Conservation (phyloP, 2,329 filamentous ascomycete species). For the Colletotrichum destructivum region DNA sequence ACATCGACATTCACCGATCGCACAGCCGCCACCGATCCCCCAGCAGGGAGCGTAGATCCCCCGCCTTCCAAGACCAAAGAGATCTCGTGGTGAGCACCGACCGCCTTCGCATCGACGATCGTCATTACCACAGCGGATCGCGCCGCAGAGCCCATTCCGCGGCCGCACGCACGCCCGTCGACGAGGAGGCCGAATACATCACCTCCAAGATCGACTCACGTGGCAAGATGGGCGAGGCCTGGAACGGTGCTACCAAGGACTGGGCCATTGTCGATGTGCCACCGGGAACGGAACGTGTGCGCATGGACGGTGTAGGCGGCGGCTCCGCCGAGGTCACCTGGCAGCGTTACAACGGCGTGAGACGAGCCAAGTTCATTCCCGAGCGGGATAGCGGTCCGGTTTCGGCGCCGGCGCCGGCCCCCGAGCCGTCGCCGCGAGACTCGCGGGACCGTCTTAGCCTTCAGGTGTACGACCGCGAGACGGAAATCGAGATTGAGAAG, state of each 20-base stretch:
- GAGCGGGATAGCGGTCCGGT: slow-evolving; percentile 69
- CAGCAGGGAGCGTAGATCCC: slow-evolving; percentile 57
- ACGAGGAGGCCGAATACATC: slow-evolving; percentile 77
- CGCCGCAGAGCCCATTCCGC: slow-evolving; percentile 69
- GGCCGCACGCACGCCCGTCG: slow-evolving; percentile 58
- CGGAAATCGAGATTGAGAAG: slow-evolving; percentile 69
- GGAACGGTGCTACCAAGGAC: slow-evolving; percentile 80
- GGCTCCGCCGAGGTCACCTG: slow-evolving; percentile 83
- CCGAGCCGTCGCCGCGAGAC: slow-evolving; percentile 51
- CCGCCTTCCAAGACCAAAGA: slow-evolving; percentile 61
- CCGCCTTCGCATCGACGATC: slow-evolving; percentile 61
- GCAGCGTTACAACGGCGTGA: slow-evolving; percentile 84
- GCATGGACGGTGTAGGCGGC: slow-evolving; percentile 84
- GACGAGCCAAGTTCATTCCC: slow-evolving; percentile 80
- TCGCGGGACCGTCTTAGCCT: slow-evolving; percentile 60
- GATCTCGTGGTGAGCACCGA: slow-evolving; percentile 76
- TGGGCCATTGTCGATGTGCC: slow-evolving; percentile 90
- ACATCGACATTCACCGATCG: slow-evolving; percentile 69
- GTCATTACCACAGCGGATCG: slow-evolving; percentile 53
- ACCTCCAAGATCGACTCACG: slow-evolving; percentile 70
- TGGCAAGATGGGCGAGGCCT: slow-evolving; percentile 80
- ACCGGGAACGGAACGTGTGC: slow-evolving; percentile 85
- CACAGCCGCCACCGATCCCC: slow-evolving; percentile 53
- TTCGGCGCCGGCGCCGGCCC: slow-evolving; percentile 41
- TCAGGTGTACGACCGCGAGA: slow-evolving; percentile 62